These are phyloP conservation scores for Thyridium curvatum DNA, from an alignment of 2,329 filamentous ascomycete species.

Conservation along the genomic window DNA sequence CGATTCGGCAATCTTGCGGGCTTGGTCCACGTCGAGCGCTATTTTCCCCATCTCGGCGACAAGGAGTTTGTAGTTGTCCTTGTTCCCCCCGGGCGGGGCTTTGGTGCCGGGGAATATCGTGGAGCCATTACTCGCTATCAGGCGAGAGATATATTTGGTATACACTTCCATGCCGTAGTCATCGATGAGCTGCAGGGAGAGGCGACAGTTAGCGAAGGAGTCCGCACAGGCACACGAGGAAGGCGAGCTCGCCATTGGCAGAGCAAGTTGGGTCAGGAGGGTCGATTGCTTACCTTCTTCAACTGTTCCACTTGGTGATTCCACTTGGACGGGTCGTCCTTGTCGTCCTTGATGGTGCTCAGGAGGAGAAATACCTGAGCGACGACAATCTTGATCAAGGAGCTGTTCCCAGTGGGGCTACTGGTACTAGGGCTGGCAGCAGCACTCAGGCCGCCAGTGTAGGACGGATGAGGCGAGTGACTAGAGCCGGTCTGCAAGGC, in stretches of 20 bases:
- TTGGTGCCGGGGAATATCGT: slow-evolving; percentile 82
- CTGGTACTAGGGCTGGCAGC: slow-evolving; percentile 55
- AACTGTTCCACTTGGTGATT: slow-evolving; percentile 87
- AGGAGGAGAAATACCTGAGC: slow-evolving; percentile 93
- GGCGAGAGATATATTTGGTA: slow-evolving; percentile 87
- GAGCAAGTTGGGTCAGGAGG: slow-evolving; percentile 1
- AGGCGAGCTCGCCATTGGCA: slow-evolving; percentile 2
- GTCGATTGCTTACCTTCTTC: slow-evolving; percentile 61
- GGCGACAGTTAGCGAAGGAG: background rate
- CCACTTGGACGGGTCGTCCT: slow-evolving; percentile 81
- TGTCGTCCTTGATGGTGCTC: slow-evolving; percentile 91
- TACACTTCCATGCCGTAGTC: slow-evolving; percentile 99
- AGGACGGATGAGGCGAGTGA: slow-evolving; percentile 52
- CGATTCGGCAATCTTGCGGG: slow-evolving; percentile 85
- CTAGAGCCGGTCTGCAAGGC: slow-evolving; percentile 49
- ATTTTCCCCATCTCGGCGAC: slow-evolving; percentile 83
- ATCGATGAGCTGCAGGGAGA: slow-evolving; percentile 69
- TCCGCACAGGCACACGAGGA: background rate
- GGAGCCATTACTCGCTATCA: slow-evolving; percentile 84
- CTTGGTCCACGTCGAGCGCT: slow-evolving; percentile 71
- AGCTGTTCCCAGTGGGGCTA: slow-evolving; percentile 56
- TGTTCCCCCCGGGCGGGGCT: slow-evolving; percentile 60
- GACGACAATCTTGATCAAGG: slow-evolving; percentile 86
- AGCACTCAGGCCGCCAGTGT: slow-evolving; percentile 51
- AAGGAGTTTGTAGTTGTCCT: slow-evolving; percentile 79